Percentiles rank a stretch among this genome's conserved stretches.
Conservation (phyloP, 805 yeast species). For the Yamadazyma phyllophila region DNA sequence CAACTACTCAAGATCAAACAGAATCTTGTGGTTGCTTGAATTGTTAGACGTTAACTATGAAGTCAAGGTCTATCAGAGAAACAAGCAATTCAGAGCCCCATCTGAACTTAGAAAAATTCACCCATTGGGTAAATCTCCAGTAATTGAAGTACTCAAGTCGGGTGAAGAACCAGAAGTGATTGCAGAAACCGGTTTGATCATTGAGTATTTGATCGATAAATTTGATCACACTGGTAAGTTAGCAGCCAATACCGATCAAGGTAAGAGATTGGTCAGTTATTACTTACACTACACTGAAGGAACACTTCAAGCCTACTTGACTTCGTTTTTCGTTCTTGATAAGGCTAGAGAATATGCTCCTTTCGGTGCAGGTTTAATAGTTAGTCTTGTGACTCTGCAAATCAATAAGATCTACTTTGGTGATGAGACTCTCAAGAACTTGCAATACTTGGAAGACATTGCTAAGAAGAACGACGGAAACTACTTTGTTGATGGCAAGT, state of each 20-base stretch:
- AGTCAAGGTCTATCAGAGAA: conserved; percentile 28
- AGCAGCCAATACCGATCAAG: conserved; percentile 36
- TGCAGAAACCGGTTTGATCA: conserved; percentile 62
- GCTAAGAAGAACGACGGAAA: conserved; percentile 23
- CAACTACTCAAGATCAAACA: conserved; percentile 32
- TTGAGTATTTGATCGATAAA: conserved; percentile 48
- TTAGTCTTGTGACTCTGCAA: conserved; percentile 18
- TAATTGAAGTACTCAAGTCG: conserved; percentile 26
- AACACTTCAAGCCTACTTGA: conserved; percentile 50
- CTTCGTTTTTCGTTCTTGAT: conserved; percentile 27
- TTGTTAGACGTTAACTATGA: conserved; percentile 33
- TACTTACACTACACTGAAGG: conserved; percentile 62
- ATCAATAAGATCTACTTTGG: conserved; percentile 27
- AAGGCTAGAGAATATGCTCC: conserved; percentile 29
- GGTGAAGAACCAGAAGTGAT: conserved; percentile 23
- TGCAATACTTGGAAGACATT: conserved; percentile 28
- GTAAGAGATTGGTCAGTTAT: conserved; percentile 46
- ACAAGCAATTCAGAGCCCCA: conserved; percentile 30
- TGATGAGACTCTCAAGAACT: conserved; percentile 22
- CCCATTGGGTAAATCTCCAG: conserved; percentile 38
- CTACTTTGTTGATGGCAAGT: conserved; percentile 48
- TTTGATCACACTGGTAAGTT: conserved; percentile 46
- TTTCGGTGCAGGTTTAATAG: conserved; percentile 22
- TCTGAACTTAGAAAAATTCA: conserved; percentile 27
- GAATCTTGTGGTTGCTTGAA: conserved; percentile 40